Evolutionary conservation across 1,284 basidiomycete species (phyloP), one percentile per base, ranked within the genome.

Genomic region (Coniophora puteana): DNA sequence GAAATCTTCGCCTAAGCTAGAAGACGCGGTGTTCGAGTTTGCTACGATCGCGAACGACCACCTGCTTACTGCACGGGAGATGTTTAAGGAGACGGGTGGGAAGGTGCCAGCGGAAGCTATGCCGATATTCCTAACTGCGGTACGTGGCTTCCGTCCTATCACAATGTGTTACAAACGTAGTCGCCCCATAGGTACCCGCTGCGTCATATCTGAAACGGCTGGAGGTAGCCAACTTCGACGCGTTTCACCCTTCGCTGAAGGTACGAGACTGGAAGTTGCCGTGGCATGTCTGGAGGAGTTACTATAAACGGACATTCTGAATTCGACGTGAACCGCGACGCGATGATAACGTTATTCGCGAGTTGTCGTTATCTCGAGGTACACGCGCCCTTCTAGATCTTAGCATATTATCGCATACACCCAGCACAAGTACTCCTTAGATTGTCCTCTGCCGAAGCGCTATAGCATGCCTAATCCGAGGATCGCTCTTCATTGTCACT

Each of bases 31-130:
- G 25, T 96, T 84, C 58, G 88, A 93, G 55, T 84, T 95, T 58
- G 93, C 93, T 13, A 90, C 87, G 8, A 66, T 89, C 14, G 93
- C 92, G 28, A 93, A 95, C 67, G 92, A 95, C 65, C 87, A 97
- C 63, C 62, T 97, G 48, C 72, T 85, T 51, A 93, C 91, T 3
- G 90, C 92, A 3, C 76, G 89, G 31, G 76, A 80, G 40, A 82
- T 87, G 73, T 76, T 94, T 55, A 77, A 79, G 51, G 72, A 78
- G 36, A 73, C 69, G 46, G 76, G 66, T 24, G 78, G 77, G 20
- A 78, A 69, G 52, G 75, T 90, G 34, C 88, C 88, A 11, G 51
- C 47, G 21, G 67, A 64, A 40, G 88, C 78, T 20, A 77, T 90
- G 71, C 85, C 89, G 4, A 71, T 93, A 20, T 91, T 96, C 63